Conservation (phyloP, 306 rosid species). For the Delonix regia region DNA sequence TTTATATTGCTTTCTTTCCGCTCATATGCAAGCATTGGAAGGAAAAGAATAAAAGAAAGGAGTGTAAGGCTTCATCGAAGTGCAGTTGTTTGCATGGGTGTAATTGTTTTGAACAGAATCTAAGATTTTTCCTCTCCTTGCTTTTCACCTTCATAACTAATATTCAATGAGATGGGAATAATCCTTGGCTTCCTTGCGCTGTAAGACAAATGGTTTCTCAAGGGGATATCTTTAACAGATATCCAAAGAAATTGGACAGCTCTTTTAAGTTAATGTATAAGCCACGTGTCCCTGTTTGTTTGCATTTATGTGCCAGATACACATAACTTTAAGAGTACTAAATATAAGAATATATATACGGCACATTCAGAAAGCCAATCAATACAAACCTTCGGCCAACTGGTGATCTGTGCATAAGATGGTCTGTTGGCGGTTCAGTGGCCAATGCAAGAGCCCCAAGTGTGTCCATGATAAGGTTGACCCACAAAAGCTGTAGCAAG, state of each 20-base stretch:
- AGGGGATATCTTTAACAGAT: neutral
- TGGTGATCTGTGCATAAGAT: constrained; percentile 83
- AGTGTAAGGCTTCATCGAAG: constrained; percentile 19
- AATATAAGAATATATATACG: neutral
- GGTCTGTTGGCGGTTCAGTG: constrained; percentile 95
- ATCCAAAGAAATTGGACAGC: neutral
- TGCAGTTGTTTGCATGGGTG: neutral
- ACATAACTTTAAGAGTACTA: constrained; percentile 12
- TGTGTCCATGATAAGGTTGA: constrained; percentile 97
- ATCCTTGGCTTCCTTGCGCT: neutral
- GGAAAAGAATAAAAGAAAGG: neutral
- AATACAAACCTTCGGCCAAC: constrained; percentile 89
- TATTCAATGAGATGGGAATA: neutral
- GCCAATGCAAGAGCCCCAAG: constrained; percentile 99
- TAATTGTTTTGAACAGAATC: constrained; percentile 11
- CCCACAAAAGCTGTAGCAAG: constrained; percentile 86
- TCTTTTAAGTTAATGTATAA: neutral
- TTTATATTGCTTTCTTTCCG: constrained; percentile 4
- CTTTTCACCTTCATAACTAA: constrained; percentile 10
- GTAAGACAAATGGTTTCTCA: constrained; percentile 2
- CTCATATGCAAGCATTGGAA: constrained; percentile 22
- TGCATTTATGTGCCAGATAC: constrained; percentile 14
- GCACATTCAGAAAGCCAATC: constrained; percentile 21
- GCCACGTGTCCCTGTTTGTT: constrained; percentile 9
- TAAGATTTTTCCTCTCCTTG: constrained; percentile 3